A percentile compares a stretch with the other conserved stretches of the same genome.
phyloP scores from a whole-genome alignment of 2,329 filamentous ascomycete species.

The Boeremia exigua region DNA sequence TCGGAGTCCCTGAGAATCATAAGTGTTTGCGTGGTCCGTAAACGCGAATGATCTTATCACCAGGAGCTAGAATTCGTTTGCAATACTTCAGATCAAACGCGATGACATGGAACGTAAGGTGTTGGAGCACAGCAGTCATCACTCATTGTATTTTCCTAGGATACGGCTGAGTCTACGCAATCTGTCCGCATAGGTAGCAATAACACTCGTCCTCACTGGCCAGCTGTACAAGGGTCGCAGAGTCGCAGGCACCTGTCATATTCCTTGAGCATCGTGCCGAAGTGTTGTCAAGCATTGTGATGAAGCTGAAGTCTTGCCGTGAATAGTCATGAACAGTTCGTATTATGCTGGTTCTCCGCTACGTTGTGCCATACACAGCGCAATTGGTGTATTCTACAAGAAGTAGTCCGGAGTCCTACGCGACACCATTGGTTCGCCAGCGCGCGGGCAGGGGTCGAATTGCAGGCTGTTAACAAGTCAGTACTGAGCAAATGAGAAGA shows the following conservation, averaged over 20 bases:
- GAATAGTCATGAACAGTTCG: neutral
- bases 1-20: no score
- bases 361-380: constrained; percentile 27
- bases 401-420: constrained; percentile 97
- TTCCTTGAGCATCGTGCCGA: neutral
- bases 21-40: no score
- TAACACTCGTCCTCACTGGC: neutral
- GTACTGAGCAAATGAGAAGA: constrained; percentile 1
- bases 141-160: constrained; percentile 4
- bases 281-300: neutral
- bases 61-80: no score
- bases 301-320: neutral
- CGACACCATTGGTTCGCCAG: constrained; percentile 98
- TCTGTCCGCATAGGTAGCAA: constrained; percentile 7
- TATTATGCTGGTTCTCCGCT: constrained; percentile 16
- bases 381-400: constrained; percentile 66
- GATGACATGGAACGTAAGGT: neutral
- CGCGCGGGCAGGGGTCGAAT: constrained; percentile 97
- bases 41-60: no score
- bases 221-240: neutral
- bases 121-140: neutral
- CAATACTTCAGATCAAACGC: neutral
- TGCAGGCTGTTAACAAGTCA: constrained; percentile 74
- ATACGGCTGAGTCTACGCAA: neutral
- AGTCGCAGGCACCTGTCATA: neutral